phyloP scores from a whole-genome alignment of 495 filamentous ascomycete genomes.

The Annulohypoxylon moriforme region DNA sequence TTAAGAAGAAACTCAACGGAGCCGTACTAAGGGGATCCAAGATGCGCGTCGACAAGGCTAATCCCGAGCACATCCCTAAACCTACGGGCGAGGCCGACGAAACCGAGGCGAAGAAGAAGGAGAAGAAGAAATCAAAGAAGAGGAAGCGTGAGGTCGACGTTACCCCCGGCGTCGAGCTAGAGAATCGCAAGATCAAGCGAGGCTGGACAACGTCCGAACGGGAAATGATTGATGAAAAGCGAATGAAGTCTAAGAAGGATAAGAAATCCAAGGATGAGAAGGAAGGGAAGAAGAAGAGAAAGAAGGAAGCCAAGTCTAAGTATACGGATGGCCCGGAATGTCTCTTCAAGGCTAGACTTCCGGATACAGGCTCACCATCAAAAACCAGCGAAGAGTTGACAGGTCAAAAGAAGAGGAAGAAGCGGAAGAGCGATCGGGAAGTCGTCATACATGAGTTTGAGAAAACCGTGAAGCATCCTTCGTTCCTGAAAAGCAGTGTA shows the following conservation, averaged over 20 bases:
- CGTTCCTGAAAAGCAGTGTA: conserved; percentile 71
- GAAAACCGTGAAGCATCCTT: conserved; percentile 79
- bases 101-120: conserved; percentile 55
- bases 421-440: conserved; percentile 62
- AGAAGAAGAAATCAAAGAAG: conserved; percentile 66
- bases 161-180: conserved; percentile 76
- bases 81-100: conserved; percentile 50
- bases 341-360: conserved; percentile 84
- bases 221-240: conserved; percentile 61
- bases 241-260: conserved; percentile 50
- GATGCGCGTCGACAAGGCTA: conserved; percentile 82
- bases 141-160: conserved; percentile 71
- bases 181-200: conserved; percentile 82
- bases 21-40: conserved; percentile 86
- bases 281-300: conserved; percentile 66
- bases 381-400: conserved; percentile 58
- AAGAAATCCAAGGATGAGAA: conserved; percentile 47
- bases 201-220: conserved; percentile 83
- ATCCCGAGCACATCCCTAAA: conserved; percentile 58
- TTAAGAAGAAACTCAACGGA: conserved; percentile 94
- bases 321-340: conserved; percentile 82
- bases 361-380: conserved; percentile 54
- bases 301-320: conserved; percentile 71
- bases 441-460: conserved; percentile 83
- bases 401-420: conserved; percentile 67